A percentile compares a stretch with the other conserved stretches of the same genome.
These are phyloP conservation scores for Chaetomium globosum DNA, from an alignment of 2,329 filamentous ascomycete species.

Conservation along the genomic window DNA sequence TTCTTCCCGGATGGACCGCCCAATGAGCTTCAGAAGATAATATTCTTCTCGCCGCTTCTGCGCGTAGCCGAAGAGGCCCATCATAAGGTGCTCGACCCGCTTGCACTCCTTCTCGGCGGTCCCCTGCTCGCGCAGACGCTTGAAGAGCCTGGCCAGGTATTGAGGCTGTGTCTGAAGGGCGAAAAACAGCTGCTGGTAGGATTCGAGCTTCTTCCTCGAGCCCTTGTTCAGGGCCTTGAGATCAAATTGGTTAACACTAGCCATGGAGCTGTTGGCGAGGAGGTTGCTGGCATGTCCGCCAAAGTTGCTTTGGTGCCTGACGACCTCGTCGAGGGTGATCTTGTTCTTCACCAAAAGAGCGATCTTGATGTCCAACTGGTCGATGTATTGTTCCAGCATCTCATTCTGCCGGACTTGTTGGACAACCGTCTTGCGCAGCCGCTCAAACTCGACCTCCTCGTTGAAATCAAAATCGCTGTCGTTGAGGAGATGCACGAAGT, in stretches of 20 bases:
- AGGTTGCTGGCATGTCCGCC: conserved; percentile 85
- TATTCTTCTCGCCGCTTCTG: conserved; percentile 97
- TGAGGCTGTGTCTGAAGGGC: conserved; percentile 94
- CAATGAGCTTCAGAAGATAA: conserved; percentile 86
- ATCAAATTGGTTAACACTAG: conserved; percentile 89
- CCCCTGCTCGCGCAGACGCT: conserved; percentile 77
- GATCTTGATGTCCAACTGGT: conserved; percentile 98
- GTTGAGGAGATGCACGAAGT: conserved; percentile 95
- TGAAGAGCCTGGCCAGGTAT: conserved; percentile 88
- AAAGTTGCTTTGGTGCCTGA: conserved; percentile 94
- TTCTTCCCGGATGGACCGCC: conserved; percentile 81
- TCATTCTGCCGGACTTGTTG: conserved; percentile 98
- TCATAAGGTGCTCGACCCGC: conserved; percentile 87
- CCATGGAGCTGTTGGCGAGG: conserved; percentile 83
- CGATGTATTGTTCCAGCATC: conserved; percentile 95
- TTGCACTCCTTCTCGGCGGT: conserved; percentile 91
- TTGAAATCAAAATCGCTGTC: conserved; percentile 99
- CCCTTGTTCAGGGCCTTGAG: conserved; percentile 97
- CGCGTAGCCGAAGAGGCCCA: conserved; percentile 95
- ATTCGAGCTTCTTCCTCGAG: conserved; percentile 90
- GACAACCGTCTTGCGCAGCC: conserved; percentile 91
- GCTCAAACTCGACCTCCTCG: conserved; percentile 95
- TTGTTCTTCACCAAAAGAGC: conserved; percentile 98
- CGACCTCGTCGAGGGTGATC: conserved; percentile 96
- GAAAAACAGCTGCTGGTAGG: conserved; percentile 98